Conservation (phyloP, 2,329 filamentous ascomycete genomes). For the Rutstroemia sp. region DNA sequence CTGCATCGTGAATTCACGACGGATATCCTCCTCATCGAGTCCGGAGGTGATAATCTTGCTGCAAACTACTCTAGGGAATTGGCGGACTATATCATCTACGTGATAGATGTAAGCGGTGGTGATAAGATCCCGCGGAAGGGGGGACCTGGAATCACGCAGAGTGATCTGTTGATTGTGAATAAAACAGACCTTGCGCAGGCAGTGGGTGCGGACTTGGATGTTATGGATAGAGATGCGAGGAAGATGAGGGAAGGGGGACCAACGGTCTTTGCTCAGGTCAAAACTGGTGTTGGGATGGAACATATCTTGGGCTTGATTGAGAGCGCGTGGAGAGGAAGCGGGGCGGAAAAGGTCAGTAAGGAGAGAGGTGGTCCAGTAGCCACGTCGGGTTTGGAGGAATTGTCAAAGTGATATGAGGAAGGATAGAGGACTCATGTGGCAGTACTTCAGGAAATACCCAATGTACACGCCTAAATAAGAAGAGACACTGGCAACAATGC, state of each 20-base stretch:
- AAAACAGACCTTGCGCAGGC: constrained; percentile 92
- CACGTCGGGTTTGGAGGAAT: constrained; percentile 46
- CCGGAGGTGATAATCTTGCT: constrained; percentile 90
- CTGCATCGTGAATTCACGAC: constrained; percentile 73
- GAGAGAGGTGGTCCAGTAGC: constrained; percentile 49
- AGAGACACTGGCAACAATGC: too few relatives aligned
- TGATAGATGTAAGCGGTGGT: constrained; percentile 92
- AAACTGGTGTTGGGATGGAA: constrained; percentile 76
- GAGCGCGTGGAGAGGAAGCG: constrained; percentile 88
- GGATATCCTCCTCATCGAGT: constrained; percentile 88
- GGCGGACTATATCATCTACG: constrained; percentile 97
- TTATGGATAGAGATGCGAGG: constrained; percentile 92
- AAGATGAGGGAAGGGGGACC: constrained; percentile 95
- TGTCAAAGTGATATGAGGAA: constrained; percentile 25
- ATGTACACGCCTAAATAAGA: too few relatives aligned
- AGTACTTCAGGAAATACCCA: background rate
- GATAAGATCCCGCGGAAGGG: constrained; percentile 97
- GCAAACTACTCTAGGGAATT: constrained; percentile 95
- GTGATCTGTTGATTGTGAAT: constrained; percentile 87
- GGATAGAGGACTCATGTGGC: background rate
- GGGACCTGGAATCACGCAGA: constrained; percentile 94
- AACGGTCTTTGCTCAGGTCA: constrained; percentile 96
- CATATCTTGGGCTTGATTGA: constrained; percentile 83
- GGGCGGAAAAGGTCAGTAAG: constrained; percentile 57
- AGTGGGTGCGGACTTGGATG: constrained; percentile 79